Evolutionary conservation across 345 rosid species (phyloP), one percentile per base, ranked within the genome.

Genomic region (Nephelium lappaceum): DNA sequence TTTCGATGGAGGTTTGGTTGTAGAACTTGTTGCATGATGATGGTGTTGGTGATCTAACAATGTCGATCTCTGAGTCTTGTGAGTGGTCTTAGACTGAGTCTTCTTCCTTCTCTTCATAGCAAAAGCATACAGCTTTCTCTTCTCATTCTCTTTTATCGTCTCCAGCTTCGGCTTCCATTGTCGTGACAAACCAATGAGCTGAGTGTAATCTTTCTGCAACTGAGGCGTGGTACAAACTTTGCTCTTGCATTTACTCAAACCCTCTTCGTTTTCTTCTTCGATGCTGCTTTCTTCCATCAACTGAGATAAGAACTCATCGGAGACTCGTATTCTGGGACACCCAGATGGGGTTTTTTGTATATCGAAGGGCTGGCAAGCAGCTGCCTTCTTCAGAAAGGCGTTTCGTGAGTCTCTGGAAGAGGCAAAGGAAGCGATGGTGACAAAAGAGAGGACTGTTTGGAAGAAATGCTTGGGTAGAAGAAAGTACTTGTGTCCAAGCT

Each of bases 151-250:
- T 24, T 31, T 83, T 24, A 95, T 92, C 0, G 95, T 90, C 81
- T 93, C 98, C 43, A 95, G 88, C 91, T 92, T 92, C 0, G 98
- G 98, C 58, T 88, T 89, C 98, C 98, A 95, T 55, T 69, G 87
- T 8, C 90, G 82, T 23, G 87, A 81, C 66, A 86, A 79, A 68
- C 86, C 87, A 24, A 86, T 97, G 5, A 93, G 84, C 83, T 76
- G 86, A 15, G 80, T 61, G 78, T 93, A 95, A 23, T 93, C 94
- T 65, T 84, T 91, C 85, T 89, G 88, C 74, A 95, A 77, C 83
- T 88, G 86, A 38, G 92, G 87, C 27, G 95, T 95, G 21, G 87
- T 90, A 81, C 97, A 93, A 5, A 95, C 83, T 74, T 80, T 85
- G 5, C 83, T 82, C 15, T 43, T 72, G 19, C 42, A 31, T 27